Evolutionary conservation across 768 basidiomycete genomes (phyloP).

Genomic region (Pilatotrama ljubarskyi): DNA sequence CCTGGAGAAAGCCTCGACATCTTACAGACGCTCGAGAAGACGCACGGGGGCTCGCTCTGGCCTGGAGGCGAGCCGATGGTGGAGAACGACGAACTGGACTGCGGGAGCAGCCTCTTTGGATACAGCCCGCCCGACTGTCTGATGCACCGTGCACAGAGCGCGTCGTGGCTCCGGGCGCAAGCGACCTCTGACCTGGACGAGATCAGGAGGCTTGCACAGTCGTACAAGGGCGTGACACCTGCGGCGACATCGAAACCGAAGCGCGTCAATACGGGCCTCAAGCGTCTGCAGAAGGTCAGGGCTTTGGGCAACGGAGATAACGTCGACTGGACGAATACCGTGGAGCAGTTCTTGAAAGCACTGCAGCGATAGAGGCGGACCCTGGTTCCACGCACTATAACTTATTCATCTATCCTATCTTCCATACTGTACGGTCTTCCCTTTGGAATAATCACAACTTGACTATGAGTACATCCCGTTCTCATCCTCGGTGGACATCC

Average conservation of each 20-base stretch:
- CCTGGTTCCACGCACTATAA: background rate
- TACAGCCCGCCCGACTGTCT: constrained; percentile 63
- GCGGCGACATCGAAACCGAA: constrained; percentile 34
- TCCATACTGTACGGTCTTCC: background rate
- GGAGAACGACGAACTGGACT: constrained; percentile 23
- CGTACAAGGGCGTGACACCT: constrained; percentile 31
- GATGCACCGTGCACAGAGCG: constrained; percentile 59
- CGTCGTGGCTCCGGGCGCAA: constrained; percentile 76
- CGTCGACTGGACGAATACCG: constrained; percentile 27
- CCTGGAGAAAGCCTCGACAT: constrained; percentile 90
- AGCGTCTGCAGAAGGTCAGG: constrained; percentile 17
- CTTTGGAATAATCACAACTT: background rate
- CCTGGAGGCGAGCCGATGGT: constrained; percentile 59
- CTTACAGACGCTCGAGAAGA: constrained; percentile 58
- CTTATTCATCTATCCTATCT: constrained; percentile 19
- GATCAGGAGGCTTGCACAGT: constrained; percentile 66
- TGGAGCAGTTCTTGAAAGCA: constrained; percentile 24
- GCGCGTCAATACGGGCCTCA: constrained; percentile 7
- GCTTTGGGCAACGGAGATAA: constrained; percentile 22
- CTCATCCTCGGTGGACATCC: too few relatives aligned
- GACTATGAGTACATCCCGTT: too few relatives aligned
- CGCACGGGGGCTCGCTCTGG: constrained; percentile 67
- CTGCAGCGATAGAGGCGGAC: background rate
- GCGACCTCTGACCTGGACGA: constrained; percentile 71
- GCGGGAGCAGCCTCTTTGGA: constrained; percentile 44